These are phyloP conservation scores for Pestalotiopsis sp. DNA, from an alignment of 2,329 filamentous ascomycete species.

Conservation along the genomic window DNA sequence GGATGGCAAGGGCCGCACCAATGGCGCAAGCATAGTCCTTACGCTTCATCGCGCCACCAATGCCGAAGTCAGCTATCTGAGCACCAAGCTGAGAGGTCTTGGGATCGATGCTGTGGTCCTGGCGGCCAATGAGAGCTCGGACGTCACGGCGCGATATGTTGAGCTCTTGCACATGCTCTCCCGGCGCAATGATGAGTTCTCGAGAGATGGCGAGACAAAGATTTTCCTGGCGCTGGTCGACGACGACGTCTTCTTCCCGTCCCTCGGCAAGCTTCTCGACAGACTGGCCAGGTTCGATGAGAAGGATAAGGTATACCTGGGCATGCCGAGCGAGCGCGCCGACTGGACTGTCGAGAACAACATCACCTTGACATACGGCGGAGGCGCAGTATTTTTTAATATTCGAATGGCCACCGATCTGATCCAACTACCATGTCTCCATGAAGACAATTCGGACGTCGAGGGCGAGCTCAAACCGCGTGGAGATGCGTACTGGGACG, in stretches of 20 bases:
- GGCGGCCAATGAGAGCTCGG: conserved; percentile 32
- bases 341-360: conserved; percentile 44
- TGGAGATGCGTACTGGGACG: conserved; percentile 38
- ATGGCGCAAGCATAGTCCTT: conserved; percentile 46
- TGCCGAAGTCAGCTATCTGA: conserved; percentile 34
- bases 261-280: conserved; percentile 39
- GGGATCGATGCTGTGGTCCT: conserved; percentile 44
- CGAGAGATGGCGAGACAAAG: conserved; percentile 38
- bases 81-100: conserved; percentile 31
- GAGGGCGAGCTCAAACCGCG: not conserved
- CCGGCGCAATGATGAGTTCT: conserved; percentile 34
- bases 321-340: conserved; percentile 43
- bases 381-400: conserved; percentile 46
- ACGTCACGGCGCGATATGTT: conserved; percentile 37
- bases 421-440: conserved; percentile 40
- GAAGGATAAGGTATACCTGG: conserved; percentile 39
- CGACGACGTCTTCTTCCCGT: conserved; percentile 49
- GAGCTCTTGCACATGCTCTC: conserved; percentile 39
- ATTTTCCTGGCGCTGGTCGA: conserved; percentile 47
- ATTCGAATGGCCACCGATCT: conserved; percentile 35
- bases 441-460: conserved; percentile 14
- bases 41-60: conserved; percentile 40
- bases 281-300: conserved; percentile 38
- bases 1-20: conserved; percentile 39
- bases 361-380: conserved; percentile 43